Base-by-base conservation (phyloP, 2,329 filamentous ascomycete genomes). In the Penicillium decumbens region DNA sequence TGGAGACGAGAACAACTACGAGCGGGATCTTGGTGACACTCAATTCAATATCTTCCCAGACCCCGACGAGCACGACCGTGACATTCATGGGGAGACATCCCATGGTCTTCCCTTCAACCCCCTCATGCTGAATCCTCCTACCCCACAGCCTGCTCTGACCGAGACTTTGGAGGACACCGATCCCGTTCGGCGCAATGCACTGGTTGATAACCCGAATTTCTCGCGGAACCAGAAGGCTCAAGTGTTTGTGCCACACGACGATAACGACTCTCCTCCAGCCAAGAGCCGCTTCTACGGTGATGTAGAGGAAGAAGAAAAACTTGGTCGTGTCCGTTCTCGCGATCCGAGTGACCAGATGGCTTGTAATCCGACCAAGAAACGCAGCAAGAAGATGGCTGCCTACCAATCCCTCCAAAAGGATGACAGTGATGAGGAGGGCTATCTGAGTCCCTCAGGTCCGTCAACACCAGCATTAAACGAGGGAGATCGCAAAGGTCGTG, bases 111-210 rank as follows among this genome's bases (percentile, higher is more conserved):
- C 55, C 6, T 59, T 70, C n/a, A 73, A 75, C 35, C 75, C 75
- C 3, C 61, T 77, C 15, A 67, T 65, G 50, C 70, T 77, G 63
- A 76, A 77, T 44, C 73, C 73, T 20, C 72, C 73, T 18, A 74
- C 72, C 6, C 73, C 73, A 2, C 65, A 65, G 37, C 68, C 69
- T 7, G 45, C 55, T 27, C 42, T 60, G 15, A 54, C 60, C 1
- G 55, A 65, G 9, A 60, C 57, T 15, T 46, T 46, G 15, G 48
- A 60, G 44, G 55, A 61, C 30, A 58, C 60, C 6, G 63, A 59
- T 30, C 55, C 59, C 12, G 53, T 63, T n/a, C 60, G 62, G 13
- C 70, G 70, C 20, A 53, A 59, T 53, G 63, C 60, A 1, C 54
- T 72, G 8, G 59, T 56, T 1, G 66, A 69, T 41, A 67, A 67